Base-by-base conservation (phyloP, 768 basidiomycete genomes). In the Cystobasidium tubakii region DNA sequence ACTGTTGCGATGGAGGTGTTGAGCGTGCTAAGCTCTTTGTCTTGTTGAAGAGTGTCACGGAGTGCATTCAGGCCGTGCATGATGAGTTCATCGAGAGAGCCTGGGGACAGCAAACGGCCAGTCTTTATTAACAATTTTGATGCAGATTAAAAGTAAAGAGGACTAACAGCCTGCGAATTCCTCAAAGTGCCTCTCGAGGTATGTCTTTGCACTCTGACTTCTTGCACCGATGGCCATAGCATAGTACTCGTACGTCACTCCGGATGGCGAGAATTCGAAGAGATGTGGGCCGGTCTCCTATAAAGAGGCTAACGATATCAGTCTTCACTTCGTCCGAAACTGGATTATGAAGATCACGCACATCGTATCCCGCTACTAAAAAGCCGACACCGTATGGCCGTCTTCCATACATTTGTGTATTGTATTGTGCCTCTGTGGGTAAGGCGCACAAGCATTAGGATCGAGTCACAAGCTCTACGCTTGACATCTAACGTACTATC, bases 211-310 rank as follows among this genome's bases (percentile, higher is more conserved):
- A 78, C 92, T 95, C 83, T 99, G 96, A 82, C 90, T 93, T 64
- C 96, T 87, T 17, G 95, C 95, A 65, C 96, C 96, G 82, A 99
- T 99, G 46, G 93, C 95, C 87, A 97, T 94, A 62, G 96, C 96
- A 80, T 88, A 92, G 83, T 97, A 99, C 81, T 98, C 95, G 80
- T 95, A 97, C 25, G 92, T 91, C 80, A 91, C 94, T 23, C 96
- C 96, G 0, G 94, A 90, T 0, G 96, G 96, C 0, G 94, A 94
- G 84, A 99, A 98, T 82, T 98, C 96, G 82, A 91, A 97, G 44
- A 99, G 87, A 82, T 98, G 96, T 2, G 96, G 94, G 1, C 96
- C 96, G n/a, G 89, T 87, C 79, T 94, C 89, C 83, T 84, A 69
- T 33, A 33, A 19, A 19, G 7, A 62, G 31, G 25, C 7, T 10